Evolutionary conservation across 1,284 basidiomycete species (phyloP).

Genomic region (Cryptococcus floricola): DNA sequence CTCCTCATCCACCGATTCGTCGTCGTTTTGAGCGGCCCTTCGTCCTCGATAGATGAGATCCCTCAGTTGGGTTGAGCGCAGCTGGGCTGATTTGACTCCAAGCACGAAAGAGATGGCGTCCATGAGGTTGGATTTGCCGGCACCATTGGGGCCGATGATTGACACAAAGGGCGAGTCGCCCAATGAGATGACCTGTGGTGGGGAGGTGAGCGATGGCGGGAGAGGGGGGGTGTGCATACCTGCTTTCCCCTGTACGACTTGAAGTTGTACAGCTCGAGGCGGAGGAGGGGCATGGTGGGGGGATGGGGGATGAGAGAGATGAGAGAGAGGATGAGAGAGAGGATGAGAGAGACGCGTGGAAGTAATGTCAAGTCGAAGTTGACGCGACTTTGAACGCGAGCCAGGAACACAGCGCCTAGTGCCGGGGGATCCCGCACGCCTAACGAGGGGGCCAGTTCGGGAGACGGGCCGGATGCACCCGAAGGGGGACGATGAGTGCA

Average conservation of each 20-base stretch:
- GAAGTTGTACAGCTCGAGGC: constrained; percentile 84
- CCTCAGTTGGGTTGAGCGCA: constrained; percentile 87
- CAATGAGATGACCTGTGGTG: constrained; percentile 43
- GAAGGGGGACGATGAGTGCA: too few species aligned
- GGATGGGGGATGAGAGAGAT: too few species aligned
- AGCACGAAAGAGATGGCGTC: constrained; percentile 99
- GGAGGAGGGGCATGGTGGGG: constrained; percentile 45
- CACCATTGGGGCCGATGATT: constrained; percentile 97
- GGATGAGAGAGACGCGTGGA: too few species aligned
- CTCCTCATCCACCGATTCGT: constrained; percentile 48
- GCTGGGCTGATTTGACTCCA: constrained; percentile 87
- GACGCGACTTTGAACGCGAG: too few species aligned
- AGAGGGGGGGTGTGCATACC: constrained; percentile 44
- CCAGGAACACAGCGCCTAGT: too few species aligned
- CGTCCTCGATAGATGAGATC: constrained; percentile 93
- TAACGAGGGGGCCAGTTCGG: too few species aligned
- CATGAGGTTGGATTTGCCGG: constrained; percentile 99
- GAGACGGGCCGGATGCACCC: too few species aligned
- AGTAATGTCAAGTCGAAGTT: too few species aligned
- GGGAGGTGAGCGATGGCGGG: not conserved
- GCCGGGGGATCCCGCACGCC: too few species aligned
- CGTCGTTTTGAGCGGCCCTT: constrained; percentile 53
- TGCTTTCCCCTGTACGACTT: constrained; percentile 70
- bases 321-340: too few species aligned
- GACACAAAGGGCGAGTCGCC: constrained; percentile 72